Evolutionary conservation across 2,329 filamentous ascomycete species (phyloP).

Genomic region (Colletotrichum melonis): DNA sequence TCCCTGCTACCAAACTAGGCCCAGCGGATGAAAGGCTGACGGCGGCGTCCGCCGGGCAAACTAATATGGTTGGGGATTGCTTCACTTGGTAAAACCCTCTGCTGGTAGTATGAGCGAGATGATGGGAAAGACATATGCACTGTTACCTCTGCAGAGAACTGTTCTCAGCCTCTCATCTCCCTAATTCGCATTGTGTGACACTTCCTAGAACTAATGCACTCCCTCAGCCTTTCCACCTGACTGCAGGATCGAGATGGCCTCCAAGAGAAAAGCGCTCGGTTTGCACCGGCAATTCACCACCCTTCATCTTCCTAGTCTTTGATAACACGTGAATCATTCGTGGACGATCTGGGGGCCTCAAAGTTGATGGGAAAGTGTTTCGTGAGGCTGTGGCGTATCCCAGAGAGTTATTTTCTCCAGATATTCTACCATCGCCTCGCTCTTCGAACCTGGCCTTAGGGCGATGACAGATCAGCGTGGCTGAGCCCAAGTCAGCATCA

Average conservation of each 20-base stretch:
- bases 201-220: background rate
- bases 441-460: background rate
- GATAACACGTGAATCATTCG: background rate
- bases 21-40: no score
- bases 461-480: background rate
- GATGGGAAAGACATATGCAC: no score
- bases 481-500: background rate
- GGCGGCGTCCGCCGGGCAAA: no score
- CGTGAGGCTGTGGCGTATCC: background rate
- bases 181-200: background rate
- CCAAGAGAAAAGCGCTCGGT: background rate
- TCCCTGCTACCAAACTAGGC: no score
- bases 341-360: background rate
- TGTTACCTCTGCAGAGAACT: no score
- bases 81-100: no score
- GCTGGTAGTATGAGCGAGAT: no score
- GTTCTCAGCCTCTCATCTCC: no score
- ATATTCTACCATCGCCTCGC: background rate
- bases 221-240: background rate
- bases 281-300: background rate
- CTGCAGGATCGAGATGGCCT: background rate
- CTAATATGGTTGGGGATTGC: no score
- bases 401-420: background rate
- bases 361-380: background rate
- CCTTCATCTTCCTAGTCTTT: background rate